phyloP scores from a whole-genome alignment of 345 rosid species.

The Gossypium turneri region DNA sequence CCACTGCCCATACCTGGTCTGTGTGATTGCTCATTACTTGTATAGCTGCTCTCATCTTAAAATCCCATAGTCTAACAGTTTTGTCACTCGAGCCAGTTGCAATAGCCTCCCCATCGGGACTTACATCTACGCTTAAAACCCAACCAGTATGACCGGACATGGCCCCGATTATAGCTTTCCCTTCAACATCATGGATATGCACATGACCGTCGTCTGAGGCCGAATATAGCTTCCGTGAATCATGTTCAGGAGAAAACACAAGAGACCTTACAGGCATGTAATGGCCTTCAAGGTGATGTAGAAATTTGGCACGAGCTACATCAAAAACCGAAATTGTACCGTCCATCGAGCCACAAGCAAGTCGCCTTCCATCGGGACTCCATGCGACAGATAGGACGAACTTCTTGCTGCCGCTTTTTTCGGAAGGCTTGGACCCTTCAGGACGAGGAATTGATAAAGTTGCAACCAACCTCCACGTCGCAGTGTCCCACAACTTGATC shows the following conservation, averaged over 20 bases:
- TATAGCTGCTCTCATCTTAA: conserved; percentile 79
- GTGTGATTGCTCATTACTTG: conserved; percentile 88
- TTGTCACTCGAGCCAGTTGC: conserved; percentile 94
- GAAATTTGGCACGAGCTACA: conserved; percentile 70
- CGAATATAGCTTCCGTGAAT: conserved; percentile 66
- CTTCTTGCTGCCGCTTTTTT: conserved; percentile 83
- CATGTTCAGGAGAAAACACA: conserved; percentile 66
- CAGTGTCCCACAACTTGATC: conserved; percentile 92
- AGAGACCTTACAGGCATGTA: conserved; percentile 89
- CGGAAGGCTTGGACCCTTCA: conserved; percentile 74
- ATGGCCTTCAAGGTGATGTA: conserved; percentile 88
- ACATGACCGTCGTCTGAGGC: conserved; percentile 90
- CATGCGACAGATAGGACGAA: conserved; percentile 88
- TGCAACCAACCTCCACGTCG: conserved; percentile 73
- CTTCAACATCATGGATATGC: conserved; percentile 87
- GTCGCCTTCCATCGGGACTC: conserved; percentile 80
- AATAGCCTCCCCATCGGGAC: conserved; percentile 82
- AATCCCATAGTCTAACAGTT: conserved; percentile 96
- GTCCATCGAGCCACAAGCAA: conserved; percentile 95
- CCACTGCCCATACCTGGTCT: conserved; percentile 94
- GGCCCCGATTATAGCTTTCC: conserved; percentile 61
- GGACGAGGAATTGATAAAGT: conserved; percentile 79
- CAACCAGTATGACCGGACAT: conserved; percentile 92
- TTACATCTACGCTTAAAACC: conserved; percentile 90
- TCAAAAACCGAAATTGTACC: conserved; percentile 85